Evolutionary conservation across 345 rosid species (phyloP).

Genomic region (Ceriops tagal): DNA sequence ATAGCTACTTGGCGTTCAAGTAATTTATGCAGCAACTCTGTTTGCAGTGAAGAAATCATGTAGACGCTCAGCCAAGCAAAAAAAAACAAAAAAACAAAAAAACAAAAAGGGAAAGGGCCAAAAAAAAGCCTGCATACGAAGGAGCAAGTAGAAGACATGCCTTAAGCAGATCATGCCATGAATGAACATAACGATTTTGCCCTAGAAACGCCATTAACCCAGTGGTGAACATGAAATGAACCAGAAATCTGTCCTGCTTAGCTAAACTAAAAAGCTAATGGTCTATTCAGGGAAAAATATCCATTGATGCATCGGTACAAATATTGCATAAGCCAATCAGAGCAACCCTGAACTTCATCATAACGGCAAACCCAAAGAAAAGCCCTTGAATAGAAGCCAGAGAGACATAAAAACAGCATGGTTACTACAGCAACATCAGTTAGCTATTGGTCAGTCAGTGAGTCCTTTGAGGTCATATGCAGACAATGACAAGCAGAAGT

Average conservation of each 20-base stretch:
- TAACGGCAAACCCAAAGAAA: neutral
- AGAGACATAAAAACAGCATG: neutral
- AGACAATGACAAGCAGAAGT: neutral
- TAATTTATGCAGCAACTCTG: neutral
- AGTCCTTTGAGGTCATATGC: neutral
- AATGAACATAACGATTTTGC: constrained; percentile 1
- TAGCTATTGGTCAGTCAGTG: neutral
- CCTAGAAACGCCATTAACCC: constrained; percentile 4
- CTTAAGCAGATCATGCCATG: constrained; percentile 8
- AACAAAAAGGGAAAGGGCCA: neutral
- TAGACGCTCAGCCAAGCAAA: too few relatives aligned
- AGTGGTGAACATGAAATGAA: neutral
- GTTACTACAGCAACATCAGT: neutral
- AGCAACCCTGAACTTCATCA: neutral
- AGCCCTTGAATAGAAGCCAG: neutral
- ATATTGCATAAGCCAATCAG: neutral
- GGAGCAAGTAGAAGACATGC: neutral
- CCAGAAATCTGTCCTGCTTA: neutral
- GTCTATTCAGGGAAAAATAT: neutral
- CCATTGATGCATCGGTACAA: neutral
- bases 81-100: neutral
- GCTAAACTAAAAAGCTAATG: neutral
- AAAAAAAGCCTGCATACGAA: neutral
- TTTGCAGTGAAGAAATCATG: neutral
- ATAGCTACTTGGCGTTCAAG: neutral